Base-by-base conservation (phyloP, 331 rosid species). In the Ulmus americana region DNA sequence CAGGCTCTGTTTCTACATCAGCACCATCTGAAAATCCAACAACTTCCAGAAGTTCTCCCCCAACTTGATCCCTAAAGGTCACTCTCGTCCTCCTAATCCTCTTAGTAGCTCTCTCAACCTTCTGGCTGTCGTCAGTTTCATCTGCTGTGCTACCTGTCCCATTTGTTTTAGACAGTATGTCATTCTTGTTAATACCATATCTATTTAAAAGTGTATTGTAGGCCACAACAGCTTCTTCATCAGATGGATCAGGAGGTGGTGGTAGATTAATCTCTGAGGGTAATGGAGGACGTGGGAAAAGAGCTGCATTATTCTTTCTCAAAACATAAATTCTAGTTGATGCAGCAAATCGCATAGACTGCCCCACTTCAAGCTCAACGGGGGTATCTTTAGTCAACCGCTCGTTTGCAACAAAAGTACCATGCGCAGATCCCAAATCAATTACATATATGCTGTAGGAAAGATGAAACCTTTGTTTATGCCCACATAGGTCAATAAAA, bases 381-480 rank as follows among this genome's bases (percentile, higher is more conserved):
- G 98, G 97, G 14, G 86, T 83, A 68, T 92, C 97, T 78, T 92
- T 92, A 47, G 90, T 79, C 71, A 89, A 77, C 14, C 95, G 83
- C 74, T 92, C 98, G 48, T 92, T 92, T 67, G 98, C 98, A 75
- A 89, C 98, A 80, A 89, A 92, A 72, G 98, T 92, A 59, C 98
- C 98, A 72, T 92, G 98, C 1, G 91, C 97, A 74, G 98, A 92
- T 40, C 98, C 98, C 88, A 92, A 70, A 84, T 92, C 98, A 73
- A 89, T 87, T 16, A 92, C 97, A 72, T 89, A 92, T 52, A 89
- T 40, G 73, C 98, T 92, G 97, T 50, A 70, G 69, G 56, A 73
- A 56, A 54, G 61, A 72, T 44, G 60, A 10, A 49, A 65, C 15
- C 45, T 53, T 28, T 16, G 13, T 81, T 47, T 80, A 70, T 50